Evolutionary conservation across 2,329 filamentous ascomycete genomes (phyloP).

Genomic region (Claviceps pazoutovae): DNA sequence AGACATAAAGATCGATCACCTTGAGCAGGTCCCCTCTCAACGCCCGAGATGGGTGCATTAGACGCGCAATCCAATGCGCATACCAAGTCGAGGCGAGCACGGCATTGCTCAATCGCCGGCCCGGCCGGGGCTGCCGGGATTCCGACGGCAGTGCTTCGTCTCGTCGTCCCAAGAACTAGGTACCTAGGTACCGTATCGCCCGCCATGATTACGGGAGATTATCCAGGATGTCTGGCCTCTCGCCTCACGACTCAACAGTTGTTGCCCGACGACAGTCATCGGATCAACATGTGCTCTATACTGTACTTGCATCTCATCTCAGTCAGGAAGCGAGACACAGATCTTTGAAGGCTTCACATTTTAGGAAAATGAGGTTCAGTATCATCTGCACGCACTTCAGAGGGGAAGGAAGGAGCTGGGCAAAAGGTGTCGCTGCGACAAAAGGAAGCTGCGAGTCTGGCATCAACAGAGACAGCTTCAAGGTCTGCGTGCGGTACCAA

Average conservation of each 20-base stretch:
- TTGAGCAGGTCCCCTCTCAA: too few relatives aligned
- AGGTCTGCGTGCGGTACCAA: background rate
- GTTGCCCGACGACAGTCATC: too few relatives aligned
- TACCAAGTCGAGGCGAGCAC: background rate
- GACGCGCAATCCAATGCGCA: background rate
- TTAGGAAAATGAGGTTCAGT: background rate
- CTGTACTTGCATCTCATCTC: too few relatives aligned
- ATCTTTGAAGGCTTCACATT: too few relatives aligned
- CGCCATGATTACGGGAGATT: background rate
- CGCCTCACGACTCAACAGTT: background rate
- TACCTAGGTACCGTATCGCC: too few relatives aligned
- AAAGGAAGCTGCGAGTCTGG: background rate
- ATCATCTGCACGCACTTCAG: background rate
- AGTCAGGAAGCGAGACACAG: too few relatives aligned
- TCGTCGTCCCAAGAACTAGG: background rate
- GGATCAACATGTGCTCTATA: too few relatives aligned
- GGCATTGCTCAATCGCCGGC: background rate
- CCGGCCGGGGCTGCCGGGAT: background rate
- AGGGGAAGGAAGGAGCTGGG: background rate
- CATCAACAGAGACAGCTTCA: background rate
- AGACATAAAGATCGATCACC: too few relatives aligned
- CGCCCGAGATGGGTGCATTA: background rate
- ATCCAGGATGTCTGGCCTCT: background rate
- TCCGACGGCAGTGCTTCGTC: background rate
- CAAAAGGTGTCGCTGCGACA: background rate